Evolutionary conservation across 192 early-diverging fungal species (phyloP).

Genomic region (Podila verticillata): DNA sequence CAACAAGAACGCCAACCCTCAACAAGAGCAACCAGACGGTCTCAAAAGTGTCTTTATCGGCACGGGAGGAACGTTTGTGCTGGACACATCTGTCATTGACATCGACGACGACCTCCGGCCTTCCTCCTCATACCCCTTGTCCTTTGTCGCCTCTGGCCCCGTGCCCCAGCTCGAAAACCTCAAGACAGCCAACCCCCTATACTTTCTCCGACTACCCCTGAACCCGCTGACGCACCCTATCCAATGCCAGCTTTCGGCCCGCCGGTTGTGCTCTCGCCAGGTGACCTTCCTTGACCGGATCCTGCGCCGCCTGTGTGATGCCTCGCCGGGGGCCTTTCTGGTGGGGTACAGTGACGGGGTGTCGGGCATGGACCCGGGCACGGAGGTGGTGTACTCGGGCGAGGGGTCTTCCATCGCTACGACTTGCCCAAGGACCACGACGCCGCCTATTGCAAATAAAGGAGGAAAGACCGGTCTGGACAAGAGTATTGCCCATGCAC

Average conservation of each 20-base stretch:
- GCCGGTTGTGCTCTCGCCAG: slow-evolving; percentile 21
- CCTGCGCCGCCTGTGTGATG: slow-evolving; percentile 30
- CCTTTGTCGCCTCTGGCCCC: slow-evolving; percentile 23
- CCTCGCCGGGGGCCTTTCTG: slow-evolving; percentile 35
- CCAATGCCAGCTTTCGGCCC: slow-evolving; percentile 35
- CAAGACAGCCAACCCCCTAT: neutral
- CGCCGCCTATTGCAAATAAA: neutral
- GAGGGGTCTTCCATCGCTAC: neutral
- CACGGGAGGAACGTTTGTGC: slow-evolving; percentile 13
- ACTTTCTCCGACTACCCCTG: slow-evolving; percentile 22
- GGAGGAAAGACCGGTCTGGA: slow-evolving; percentile 2
- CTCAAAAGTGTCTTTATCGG: slow-evolving; percentile 4
- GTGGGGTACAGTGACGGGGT: slow-evolving; percentile 36
- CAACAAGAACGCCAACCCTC: neutral
- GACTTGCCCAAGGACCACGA: neutral
- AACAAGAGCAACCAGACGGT: neutral
- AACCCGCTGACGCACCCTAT: slow-evolving; percentile 25
- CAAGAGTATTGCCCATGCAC: slow-evolving; percentile 15
- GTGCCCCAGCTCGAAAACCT: neutral
- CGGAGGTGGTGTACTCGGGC: slow-evolving; percentile 33
- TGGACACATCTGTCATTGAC: slow-evolving; percentile 10
- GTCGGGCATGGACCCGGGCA: slow-evolving; percentile 36
- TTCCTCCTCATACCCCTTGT: slow-evolving; percentile 13
- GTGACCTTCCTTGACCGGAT: slow-evolving; percentile 26
- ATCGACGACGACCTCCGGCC: neutral